phyloP scores from a whole-genome alignment of 2,329 filamentous ascomycete species.

The Fusarium sp. region DNA sequence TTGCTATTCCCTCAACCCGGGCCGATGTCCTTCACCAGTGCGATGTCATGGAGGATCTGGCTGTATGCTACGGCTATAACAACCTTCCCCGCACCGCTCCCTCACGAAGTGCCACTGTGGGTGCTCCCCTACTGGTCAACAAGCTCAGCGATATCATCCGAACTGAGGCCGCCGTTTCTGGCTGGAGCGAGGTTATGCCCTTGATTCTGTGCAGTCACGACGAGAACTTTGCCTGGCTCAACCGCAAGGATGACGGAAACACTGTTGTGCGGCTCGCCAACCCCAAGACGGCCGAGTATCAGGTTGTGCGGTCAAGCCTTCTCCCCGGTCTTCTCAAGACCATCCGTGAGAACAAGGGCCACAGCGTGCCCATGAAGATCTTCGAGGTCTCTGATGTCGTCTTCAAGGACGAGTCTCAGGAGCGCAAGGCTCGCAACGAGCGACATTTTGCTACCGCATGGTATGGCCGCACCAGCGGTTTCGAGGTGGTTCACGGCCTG shows the following conservation, averaged over 20 bases:
- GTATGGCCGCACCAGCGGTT: constrained; percentile 93
- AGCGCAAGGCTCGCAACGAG: constrained; percentile 91
- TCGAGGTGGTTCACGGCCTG: constrained; percentile 94
- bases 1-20: constrained; percentile 85
- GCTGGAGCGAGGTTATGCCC: constrained; percentile 96
- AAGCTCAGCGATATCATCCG: constrained; percentile 94
- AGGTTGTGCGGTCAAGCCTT: constrained; percentile 87
- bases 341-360: constrained; percentile 90
- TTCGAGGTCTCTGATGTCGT: constrained; percentile 92
- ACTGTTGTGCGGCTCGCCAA: constrained; percentile 88
- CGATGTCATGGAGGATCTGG: constrained; percentile 98
- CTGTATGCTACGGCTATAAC: constrained; percentile 98
- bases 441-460: constrained; percentile 95
- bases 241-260: constrained; percentile 85
- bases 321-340: constrained; percentile 92
- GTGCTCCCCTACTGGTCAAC: constrained; percentile 88
- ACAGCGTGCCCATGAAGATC: constrained; percentile 87
- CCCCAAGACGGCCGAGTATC: constrained; percentile 92
- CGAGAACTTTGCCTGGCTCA: constrained; percentile 96
- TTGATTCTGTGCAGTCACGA: constrained; percentile 97
- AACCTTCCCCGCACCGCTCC: constrained; percentile 88
- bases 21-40: constrained; percentile 96
- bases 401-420: constrained; percentile 82
- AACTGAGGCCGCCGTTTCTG: constrained; percentile 87
- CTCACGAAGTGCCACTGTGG: constrained; percentile 85